phyloP scores from a whole-genome alignment of 148 eudicot species.

The Mesembryanthemum crystallinum region DNA sequence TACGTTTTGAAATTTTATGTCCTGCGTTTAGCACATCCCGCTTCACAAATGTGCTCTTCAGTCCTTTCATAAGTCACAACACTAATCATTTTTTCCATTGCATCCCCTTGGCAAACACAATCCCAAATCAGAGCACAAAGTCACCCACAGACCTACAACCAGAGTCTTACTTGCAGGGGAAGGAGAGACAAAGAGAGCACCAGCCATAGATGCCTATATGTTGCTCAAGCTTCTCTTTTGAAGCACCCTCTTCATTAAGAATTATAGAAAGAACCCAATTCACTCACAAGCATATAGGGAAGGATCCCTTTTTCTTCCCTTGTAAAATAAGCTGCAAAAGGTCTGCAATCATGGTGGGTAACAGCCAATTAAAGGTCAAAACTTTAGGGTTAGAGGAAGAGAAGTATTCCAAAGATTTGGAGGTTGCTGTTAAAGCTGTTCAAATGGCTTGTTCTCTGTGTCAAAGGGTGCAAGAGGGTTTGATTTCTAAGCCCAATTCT shows the following conservation, averaged over 20 bases:
- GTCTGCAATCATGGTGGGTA: slow-evolving; percentile 18
- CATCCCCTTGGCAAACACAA: too few relatives aligned
- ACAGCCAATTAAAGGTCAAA: slow-evolving; percentile 3
- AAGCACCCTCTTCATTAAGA: not conserved
- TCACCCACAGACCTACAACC: too few relatives aligned
- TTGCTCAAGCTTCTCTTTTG: slow-evolving; percentile 4
- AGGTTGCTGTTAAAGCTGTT: slow-evolving; percentile 79
- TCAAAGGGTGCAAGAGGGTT: slow-evolving; percentile 52
- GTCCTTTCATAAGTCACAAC: too few relatives aligned
- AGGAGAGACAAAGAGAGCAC: not conserved
- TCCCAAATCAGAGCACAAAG: too few relatives aligned
- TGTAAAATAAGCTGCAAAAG: not conserved
- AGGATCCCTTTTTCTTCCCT: not conserved
- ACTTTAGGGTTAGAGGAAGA: slow-evolving; percentile 11
- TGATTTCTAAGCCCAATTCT: slow-evolving; percentile 36
- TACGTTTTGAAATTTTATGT: too few relatives aligned
- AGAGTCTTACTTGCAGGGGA: slow-evolving; percentile 2
- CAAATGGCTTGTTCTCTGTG: slow-evolving; percentile 82
- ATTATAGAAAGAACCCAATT: slow-evolving; percentile 1
- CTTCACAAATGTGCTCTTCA: too few relatives aligned
- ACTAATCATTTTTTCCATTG: too few relatives aligned
- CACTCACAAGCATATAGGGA: not conserved
- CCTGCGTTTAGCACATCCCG: too few relatives aligned
- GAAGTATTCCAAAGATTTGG: slow-evolving; percentile 47
- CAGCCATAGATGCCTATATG: slow-evolving; percentile 12